Conservation (phyloP, 805 yeast genomes). For the Candida insectorum region DNA sequence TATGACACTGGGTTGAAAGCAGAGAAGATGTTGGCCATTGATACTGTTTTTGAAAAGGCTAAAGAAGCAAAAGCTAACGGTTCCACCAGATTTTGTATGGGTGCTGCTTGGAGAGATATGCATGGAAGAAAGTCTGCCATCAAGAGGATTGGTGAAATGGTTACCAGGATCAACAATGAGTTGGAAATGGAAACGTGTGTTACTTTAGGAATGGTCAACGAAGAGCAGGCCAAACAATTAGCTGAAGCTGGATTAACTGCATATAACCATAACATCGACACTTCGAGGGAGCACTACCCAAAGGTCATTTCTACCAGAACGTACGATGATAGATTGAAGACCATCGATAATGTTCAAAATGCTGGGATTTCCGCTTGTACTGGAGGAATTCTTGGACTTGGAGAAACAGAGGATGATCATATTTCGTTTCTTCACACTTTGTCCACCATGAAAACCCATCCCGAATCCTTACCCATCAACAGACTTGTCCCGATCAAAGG, state of each 20-base stretch:
- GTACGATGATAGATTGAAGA: conserved; percentile 67
- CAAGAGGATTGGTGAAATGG: conserved; percentile 62
- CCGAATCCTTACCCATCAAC: too few relatives aligned
- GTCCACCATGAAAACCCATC: conserved; percentile 61
- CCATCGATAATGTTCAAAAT: conserved; percentile 59
- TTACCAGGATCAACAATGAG: conserved; percentile 52
- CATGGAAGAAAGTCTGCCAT: conserved; percentile 68
- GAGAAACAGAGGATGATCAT: conserved; percentile 71
- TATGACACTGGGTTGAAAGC: conserved; percentile 72
- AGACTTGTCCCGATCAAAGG: too few relatives aligned
- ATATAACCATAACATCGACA: conserved; percentile 77
- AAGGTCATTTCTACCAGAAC: conserved; percentile 67
- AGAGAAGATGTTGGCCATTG: conserved; percentile 57
- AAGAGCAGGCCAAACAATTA: conserved; percentile 57
- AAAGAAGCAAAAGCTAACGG: conserved; percentile 65
- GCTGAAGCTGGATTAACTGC: conserved; percentile 76
- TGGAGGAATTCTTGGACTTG: conserved; percentile 78
- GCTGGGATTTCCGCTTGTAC: conserved; percentile 71
- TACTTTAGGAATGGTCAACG: conserved; percentile 72
- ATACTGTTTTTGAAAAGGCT: conserved; percentile 63
- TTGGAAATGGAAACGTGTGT: conserved; percentile 77
- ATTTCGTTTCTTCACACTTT: conserved; percentile 64
- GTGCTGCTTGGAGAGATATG: conserved; percentile 90
- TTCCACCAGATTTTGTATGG: conserved; percentile 77
- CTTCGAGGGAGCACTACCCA: conserved; percentile 74